Evolutionary conservation across 805 yeast genomes (phyloP).

Genomic region (Priceomyces carsonii): DNA sequence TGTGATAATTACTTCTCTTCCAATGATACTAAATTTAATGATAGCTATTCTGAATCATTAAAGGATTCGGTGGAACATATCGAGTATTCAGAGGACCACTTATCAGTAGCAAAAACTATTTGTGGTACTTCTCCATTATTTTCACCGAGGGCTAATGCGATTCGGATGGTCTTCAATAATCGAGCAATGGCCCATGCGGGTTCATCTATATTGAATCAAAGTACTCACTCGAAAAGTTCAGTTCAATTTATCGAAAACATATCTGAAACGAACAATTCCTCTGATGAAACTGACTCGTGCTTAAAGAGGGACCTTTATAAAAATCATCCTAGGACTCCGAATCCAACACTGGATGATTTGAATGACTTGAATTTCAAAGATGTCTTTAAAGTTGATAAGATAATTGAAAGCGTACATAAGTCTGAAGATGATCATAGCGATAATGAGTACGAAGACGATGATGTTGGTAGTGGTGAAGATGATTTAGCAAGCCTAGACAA

Average conservation of each 20-base stretch:
- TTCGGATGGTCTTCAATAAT: conserved; percentile 42
- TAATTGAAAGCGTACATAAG: conserved; percentile 14
- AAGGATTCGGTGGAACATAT: conserved; percentile 7
- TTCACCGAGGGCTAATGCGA: conserved; percentile 41
- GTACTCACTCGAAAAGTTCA: conserved; percentile 2
- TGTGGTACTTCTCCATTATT: conserved; percentile 14
- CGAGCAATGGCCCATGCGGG: conserved; percentile 37
- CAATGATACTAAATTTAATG: neutral
- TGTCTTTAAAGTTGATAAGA: conserved; percentile 30
- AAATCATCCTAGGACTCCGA: conserved; percentile 41
- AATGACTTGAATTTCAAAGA: conserved; percentile 30
- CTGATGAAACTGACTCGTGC: conserved; percentile 19
- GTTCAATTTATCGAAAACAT: conserved; percentile 24
- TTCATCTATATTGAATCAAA: neutral
- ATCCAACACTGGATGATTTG: conserved; percentile 25
- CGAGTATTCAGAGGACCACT: conserved; percentile 5
- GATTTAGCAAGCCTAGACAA: conserved; percentile 22
- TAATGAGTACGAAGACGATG: conserved; percentile 16
- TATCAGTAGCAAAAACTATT: neutral
- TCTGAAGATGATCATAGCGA: conserved; percentile 21
- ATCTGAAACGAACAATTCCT: conserved; percentile 21
- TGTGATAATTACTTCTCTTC: conserved; percentile 4
- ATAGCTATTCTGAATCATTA: neutral
- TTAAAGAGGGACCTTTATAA: conserved; percentile 41
- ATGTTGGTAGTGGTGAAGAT: too few species aligned